These are phyloP conservation scores for Erigeron canadensis DNA, from an alignment of 129 eudicot species.

Conservation along the genomic window DNA sequence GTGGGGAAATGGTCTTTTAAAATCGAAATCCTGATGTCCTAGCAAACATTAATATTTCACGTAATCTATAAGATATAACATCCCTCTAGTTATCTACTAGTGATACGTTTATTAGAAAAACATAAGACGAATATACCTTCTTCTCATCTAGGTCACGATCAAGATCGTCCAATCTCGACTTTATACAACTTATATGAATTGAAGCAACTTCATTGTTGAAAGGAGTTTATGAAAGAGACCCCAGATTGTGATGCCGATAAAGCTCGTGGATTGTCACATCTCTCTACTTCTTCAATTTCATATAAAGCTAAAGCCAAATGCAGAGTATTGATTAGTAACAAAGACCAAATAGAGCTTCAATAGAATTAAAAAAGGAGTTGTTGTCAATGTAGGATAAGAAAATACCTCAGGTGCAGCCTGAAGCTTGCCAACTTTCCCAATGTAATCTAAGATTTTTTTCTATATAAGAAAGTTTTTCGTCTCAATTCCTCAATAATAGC, in stretches of 20 bases:
- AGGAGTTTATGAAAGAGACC: slow-evolving; percentile 52
- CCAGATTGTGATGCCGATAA: slow-evolving; percentile 57
- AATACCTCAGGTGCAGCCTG: slow-evolving; percentile 57
- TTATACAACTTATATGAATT: slow-evolving; percentile 46
- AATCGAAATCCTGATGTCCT: neutral
- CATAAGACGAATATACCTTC: slow-evolving; percentile 43
- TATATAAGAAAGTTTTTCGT: slow-evolving; percentile 26
- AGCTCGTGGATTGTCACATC: slow-evolving; percentile 52
- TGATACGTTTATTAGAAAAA: neutral
- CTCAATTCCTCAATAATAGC: too few relatives aligned
- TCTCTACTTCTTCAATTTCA: slow-evolving; percentile 64
- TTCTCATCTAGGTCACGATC: slow-evolving; percentile 58
- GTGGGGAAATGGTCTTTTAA: slow-evolving; percentile 3
- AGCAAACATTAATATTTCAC: slow-evolving; percentile 1
- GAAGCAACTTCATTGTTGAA: slow-evolving; percentile 62
- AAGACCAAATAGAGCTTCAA: slow-evolving; percentile 9
- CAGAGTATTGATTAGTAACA: slow-evolving; percentile 12
- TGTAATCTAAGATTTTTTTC: slow-evolving; percentile 25
- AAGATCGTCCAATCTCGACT: slow-evolving; percentile 50
- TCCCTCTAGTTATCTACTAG: neutral
- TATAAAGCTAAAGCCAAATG: slow-evolving; percentile 42
- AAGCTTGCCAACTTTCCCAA: slow-evolving; percentile 49
- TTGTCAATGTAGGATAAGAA: slow-evolving; percentile 7
- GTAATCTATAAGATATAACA: neutral
- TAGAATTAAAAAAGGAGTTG: slow-evolving; percentile 8